Percentiles rank a stretch among this genome's conserved stretches.
Evolutionary conservation across 2,329 filamentous ascomycete species (phyloP).

Genomic region (Akanthomyces uredinophilus): DNA sequence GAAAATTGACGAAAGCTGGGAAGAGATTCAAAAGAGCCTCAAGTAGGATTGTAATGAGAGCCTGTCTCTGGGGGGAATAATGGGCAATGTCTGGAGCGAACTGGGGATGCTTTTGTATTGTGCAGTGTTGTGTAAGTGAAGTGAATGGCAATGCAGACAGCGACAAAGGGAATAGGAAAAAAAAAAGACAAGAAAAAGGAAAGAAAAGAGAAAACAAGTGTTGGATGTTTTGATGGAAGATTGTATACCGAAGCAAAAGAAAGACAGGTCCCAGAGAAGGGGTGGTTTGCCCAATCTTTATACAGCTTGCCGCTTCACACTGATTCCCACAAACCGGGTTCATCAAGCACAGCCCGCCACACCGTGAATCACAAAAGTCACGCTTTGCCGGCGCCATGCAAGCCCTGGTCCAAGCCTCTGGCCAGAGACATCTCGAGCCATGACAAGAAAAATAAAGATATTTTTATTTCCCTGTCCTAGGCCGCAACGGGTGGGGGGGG

Average conservation of each 20-base stretch:
- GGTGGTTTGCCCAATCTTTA: slow-evolving; percentile 2
- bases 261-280: not conserved
- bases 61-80: not conserved
- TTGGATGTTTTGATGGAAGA: not conserved
- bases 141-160: not conserved
- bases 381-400: not conserved
- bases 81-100: not conserved
- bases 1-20: not conserved
- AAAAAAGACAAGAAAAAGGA: slow-evolving; percentile 24
- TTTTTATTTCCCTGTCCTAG: not conserved
- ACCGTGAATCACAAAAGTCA: not conserved
- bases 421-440: not conserved
- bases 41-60: not conserved
- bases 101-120: not conserved
- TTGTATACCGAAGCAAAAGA: not conserved
- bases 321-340: not conserved
- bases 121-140: not conserved
- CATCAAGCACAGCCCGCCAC: not conserved
- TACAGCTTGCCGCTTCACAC: not conserved
- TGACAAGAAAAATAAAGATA: not conserved
- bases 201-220: slow-evolving; percentile 21
- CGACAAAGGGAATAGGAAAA: slow-evolving; percentile 22
- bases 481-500: not conserved
- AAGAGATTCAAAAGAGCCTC: slow-evolving; percentile 3
- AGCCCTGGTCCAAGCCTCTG: not conserved